phyloP scores from a whole-genome alignment of 2,329 filamentous ascomycete genomes.

The Talaromyces albobiverticillius region DNA sequence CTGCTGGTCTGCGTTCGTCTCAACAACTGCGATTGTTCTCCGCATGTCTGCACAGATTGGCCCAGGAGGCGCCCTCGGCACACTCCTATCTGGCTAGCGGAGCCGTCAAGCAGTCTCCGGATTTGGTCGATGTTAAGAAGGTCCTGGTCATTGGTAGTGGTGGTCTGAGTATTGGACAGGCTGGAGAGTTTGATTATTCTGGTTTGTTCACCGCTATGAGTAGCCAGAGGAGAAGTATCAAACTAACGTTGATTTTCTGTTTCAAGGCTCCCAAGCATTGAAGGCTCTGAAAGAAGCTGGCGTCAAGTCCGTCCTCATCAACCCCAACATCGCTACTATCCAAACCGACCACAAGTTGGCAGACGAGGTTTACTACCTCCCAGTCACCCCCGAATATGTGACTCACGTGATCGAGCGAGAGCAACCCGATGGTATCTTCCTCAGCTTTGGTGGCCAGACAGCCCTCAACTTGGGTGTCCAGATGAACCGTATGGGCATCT shows the following conservation, averaged over 20 bases:
- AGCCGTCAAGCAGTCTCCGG: constrained; percentile 70
- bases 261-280: constrained; percentile 82
- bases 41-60: constrained; percentile 36
- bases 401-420: constrained; percentile 96
- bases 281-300: constrained; percentile 96
- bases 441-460: constrained; percentile 96
- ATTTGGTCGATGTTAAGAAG: constrained; percentile 90
- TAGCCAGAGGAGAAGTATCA: background rate
- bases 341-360: constrained; percentile 95
- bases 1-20: constrained; percentile 33
- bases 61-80: constrained; percentile 67
- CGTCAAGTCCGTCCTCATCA: constrained; percentile 87
- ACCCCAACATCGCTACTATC: constrained; percentile 97
- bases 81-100: constrained; percentile 88
- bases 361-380: constrained; percentile 97
- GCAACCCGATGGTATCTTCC: constrained; percentile 92
- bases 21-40: constrained; percentile 45
- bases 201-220: constrained; percentile 62
- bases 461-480: constrained; percentile 94
- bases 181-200: constrained; percentile 98
- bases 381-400: constrained; percentile 96
- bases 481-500: constrained; percentile 94
- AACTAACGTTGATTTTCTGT: background rate
- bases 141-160: constrained; percentile 94
- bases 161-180: constrained; percentile 94